A percentile compares a stretch with the other conserved stretches of the same genome.
These are phyloP conservation scores for Ganoderma meredithae DNA, from an alignment of 1,284 basidiomycete genomes.

Conservation along the genomic window DNA sequence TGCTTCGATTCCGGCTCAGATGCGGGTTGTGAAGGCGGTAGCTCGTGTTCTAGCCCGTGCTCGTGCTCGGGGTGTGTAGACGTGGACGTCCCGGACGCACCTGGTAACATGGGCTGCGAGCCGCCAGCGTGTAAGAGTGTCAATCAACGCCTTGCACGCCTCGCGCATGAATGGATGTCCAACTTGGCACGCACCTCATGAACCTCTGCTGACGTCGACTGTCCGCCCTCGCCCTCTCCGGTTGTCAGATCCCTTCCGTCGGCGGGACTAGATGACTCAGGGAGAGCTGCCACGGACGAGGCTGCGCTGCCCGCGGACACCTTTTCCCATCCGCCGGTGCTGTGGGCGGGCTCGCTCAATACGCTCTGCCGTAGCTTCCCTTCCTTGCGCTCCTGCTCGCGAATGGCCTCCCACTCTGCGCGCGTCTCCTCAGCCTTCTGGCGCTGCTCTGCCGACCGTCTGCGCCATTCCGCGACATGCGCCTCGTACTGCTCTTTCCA, in stretches of 20 bases:
- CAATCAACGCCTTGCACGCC: constrained; percentile 7
- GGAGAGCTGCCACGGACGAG: constrained; percentile 25
- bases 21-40: constrained; percentile 30
- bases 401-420: constrained; percentile 71
- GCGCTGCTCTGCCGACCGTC: constrained; percentile 76
- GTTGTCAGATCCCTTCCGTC: constrained; percentile 55
- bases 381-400: constrained; percentile 46
- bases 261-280: constrained; percentile 43
- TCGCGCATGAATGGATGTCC: background rate
- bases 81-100: constrained; percentile 29
- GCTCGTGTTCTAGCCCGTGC: constrained; percentile 22
- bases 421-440: constrained; percentile 78
- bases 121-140: constrained; percentile 4
- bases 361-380: constrained; percentile 36
- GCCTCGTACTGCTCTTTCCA: constrained; percentile 76
- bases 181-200: constrained; percentile 36
- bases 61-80: constrained; percentile 31
- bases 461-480: constrained; percentile 76
- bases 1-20: constrained; percentile 48
- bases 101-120: constrained; percentile 33
- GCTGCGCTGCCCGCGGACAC: constrained; percentile 45
- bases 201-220: constrained; percentile 29
- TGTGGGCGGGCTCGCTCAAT: constrained; percentile 22
- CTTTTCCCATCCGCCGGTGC: constrained; percentile 60
- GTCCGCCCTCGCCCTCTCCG: constrained; percentile 50